These are phyloP conservation scores for Salix koriyanagi DNA, from an alignment of 345 rosid genomes.

Conservation along the genomic window DNA sequence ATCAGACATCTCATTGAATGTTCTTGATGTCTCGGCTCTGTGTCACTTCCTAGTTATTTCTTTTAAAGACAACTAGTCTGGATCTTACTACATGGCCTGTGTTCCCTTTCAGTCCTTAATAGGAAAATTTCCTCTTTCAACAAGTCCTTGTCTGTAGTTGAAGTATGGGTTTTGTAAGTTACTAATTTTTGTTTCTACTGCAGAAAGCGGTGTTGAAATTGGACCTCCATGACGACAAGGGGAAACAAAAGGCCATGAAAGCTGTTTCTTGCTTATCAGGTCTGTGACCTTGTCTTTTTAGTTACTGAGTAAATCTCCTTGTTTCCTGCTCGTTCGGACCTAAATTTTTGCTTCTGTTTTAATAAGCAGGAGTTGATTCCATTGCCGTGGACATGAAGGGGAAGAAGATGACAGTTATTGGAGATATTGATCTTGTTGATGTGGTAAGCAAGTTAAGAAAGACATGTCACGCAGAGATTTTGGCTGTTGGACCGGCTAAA, in stretches of 20 bases:
- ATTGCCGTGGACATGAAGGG: constrained; percentile 53
- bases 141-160: not conserved
- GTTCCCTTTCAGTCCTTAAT: not conserved
- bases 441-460: constrained; percentile 42
- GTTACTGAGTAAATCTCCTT: not conserved
- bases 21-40: not conserved
- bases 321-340: not conserved
- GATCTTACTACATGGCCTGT: not conserved
- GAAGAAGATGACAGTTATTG: constrained; percentile 51
- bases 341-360: not conserved
- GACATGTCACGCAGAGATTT: constrained; percentile 32
- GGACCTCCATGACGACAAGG: constrained; percentile 44
- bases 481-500: constrained; percentile 49
- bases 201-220: constrained; percentile 68
- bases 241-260: constrained; percentile 48
- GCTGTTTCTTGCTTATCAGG: constrained; percentile 49
- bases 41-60: not conserved
- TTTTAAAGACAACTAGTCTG: not conserved
- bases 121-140: not conserved
- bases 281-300: constrained; percentile 5
- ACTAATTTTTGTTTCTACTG: constrained; percentile 8
- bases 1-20: not conserved
- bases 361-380: constrained; percentile 44
- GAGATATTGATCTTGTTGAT: constrained; percentile 41
- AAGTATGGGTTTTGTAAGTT: not conserved